Percentiles rank a stretch among this genome's conserved stretches.
Evolutionary conservation across 805 yeast species (phyloP).

Genomic region (Candida gorgasii): DNA sequence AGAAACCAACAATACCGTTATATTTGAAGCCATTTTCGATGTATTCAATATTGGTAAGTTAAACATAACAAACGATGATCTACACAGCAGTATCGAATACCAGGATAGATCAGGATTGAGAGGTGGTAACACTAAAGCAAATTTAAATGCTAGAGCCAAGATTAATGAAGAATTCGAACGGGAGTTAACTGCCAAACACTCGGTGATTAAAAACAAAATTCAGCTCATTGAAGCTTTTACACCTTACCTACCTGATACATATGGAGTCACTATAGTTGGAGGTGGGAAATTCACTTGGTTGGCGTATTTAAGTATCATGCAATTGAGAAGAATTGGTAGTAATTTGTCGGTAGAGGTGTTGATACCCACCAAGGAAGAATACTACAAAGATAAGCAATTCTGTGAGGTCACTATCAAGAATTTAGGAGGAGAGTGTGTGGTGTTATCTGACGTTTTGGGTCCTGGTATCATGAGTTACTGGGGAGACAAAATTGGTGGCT

Average conservation of each 20-base stretch:
- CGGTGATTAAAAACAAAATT: background rate
- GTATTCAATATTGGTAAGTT: background rate
- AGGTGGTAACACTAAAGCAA: background rate
- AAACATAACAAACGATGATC: background rate
- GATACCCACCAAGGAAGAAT: constrained; percentile 44
- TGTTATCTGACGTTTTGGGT: constrained; percentile 6
- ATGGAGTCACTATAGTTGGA: constrained; percentile 45
- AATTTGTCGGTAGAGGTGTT: constrained; percentile 51
- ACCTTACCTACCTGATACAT: background rate
- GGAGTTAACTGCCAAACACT: constrained; percentile 2
- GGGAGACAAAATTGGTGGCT: constrained; percentile 37
- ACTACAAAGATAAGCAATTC: constrained; percentile 38
- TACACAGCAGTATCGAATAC: constrained; percentile 1
- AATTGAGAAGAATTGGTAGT: constrained; percentile 44
- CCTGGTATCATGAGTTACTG: background rate
- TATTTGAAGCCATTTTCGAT: constrained; percentile 2
- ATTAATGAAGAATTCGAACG: background rate
- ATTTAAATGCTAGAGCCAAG: constrained; percentile 3
- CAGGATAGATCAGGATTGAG: background rate
- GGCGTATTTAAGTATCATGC: constrained; percentile 47
- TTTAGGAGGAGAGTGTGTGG: constrained; percentile 46
- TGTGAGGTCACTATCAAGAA: constrained; percentile 45
- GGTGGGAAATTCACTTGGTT: constrained; percentile 56
- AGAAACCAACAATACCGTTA: background rate
- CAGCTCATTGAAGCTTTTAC: background rate